Percentiles rank a stretch among this genome's conserved stretches.
Conservation (phyloP, 2,329 filamentous ascomycete species). For the Trichoderma asperellum region DNA sequence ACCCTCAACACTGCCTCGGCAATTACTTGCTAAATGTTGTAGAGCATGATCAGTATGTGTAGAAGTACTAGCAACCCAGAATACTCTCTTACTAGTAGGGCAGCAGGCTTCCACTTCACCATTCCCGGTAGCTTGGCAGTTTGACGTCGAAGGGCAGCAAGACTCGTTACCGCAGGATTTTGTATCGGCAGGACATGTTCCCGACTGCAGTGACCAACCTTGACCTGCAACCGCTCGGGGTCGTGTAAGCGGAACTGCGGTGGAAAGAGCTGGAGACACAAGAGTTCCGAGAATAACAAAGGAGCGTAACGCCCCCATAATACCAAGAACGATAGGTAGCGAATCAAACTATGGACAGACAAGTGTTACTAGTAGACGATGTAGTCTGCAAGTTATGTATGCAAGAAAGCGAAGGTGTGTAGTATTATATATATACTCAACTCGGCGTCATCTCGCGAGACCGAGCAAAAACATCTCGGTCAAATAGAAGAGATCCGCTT, state of each 20-base stretch:
- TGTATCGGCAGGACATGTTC: not conserved
- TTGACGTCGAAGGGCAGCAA: conserved; percentile 3
- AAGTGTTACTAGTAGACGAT: too few species aligned
- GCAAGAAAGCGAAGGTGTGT: not conserved
- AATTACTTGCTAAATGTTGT: conserved; percentile 3
- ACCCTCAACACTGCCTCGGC: conserved; percentile 12
- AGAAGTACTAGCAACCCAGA: rapidly evolving
- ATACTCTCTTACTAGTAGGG: not conserved
- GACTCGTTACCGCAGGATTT: conserved; percentile 19
- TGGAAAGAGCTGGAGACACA: not conserved
- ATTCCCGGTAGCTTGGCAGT: conserved; percentile 10
- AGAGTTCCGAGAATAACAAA: not conserved
- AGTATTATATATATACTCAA: conserved; percentile 2
- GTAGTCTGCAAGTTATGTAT: too few species aligned
- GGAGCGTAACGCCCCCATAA: not conserved
- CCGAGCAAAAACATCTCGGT: not conserved
- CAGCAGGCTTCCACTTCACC: conserved; percentile 21
- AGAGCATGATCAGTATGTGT: not conserved
- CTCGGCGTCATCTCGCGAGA: not conserved
- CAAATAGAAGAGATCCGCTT: not conserved
- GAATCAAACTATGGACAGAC: not conserved
- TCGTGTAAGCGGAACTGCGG: not conserved
- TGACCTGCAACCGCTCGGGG: conserved; percentile 7
- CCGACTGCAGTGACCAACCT: conserved; percentile 16
- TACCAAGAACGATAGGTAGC: not conserved